phyloP scores from a whole-genome alignment of 2,329 filamentous ascomycete genomes.

The Colletotrichum eleusines region DNA sequence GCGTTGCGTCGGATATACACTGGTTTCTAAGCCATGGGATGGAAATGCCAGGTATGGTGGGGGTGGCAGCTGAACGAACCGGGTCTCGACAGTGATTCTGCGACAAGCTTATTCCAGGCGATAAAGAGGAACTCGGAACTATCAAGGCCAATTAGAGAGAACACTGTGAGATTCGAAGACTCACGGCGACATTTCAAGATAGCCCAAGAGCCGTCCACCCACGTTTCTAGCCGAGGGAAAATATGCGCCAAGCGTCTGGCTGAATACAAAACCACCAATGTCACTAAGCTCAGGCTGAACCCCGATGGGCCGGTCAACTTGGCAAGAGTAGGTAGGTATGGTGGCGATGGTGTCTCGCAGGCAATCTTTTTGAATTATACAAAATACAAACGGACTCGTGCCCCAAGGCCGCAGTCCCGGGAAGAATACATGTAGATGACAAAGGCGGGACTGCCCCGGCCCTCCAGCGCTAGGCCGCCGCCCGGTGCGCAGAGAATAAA shows the following conservation, averaged over 20 bases:
- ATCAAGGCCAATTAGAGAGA: not conserved
- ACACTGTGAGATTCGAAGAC: not conserved
- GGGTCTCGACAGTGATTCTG: not conserved
- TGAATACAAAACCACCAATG: not conserved
- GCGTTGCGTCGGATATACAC: not conserved
- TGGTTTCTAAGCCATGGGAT: not conserved
- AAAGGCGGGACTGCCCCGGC: not conserved
- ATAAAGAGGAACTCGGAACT: not conserved
- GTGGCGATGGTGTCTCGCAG: not conserved
- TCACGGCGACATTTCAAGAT: no score
- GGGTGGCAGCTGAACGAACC: not conserved
- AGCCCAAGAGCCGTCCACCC: not conserved
- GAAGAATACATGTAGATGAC: not conserved
- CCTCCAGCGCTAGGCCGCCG: no score
- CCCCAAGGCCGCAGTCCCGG: conserved; percentile 7
- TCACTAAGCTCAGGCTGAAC: no score
- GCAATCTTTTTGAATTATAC: not conserved
- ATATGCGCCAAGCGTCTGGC: not conserved
- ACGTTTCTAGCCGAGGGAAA: not conserved
- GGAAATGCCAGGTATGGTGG: not conserved
- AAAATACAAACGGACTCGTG: not conserved
- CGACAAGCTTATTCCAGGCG: not conserved
- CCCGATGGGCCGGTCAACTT: not conserved
- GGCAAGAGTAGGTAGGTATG: not conserved
- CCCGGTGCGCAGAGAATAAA: not conserved